Evolutionary conservation across 2,329 filamentous ascomycete genomes (phyloP).

Genomic region (Ascochyta fabae): DNA sequence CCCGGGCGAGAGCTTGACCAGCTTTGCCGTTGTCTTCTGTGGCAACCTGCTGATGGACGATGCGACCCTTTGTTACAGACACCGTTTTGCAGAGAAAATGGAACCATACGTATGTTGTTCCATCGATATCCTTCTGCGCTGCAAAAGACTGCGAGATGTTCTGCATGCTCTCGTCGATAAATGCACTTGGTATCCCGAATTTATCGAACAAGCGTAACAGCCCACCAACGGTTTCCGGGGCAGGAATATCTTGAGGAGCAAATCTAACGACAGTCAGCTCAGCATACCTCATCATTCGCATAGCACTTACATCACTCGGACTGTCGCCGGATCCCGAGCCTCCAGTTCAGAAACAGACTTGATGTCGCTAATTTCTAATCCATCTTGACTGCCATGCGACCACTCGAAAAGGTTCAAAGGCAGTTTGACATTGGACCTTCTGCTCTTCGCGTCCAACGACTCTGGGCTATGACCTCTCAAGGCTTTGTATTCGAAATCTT

Average conservation of each 20-base stretch:
- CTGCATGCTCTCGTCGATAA: slow-evolving; percentile 34
- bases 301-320: slow-evolving; percentile 30
- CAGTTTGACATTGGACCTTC: not conserved
- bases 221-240: slow-evolving; percentile 11
- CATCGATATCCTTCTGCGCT: slow-evolving; percentile 23
- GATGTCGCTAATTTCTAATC: slow-evolving; percentile 10
- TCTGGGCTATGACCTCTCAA: not conserved
- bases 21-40: not conserved
- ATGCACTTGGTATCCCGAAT: slow-evolving; percentile 32
- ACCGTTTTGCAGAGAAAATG: slow-evolving; percentile 40
- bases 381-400: slow-evolving; percentile 18
- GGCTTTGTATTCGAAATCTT: slow-evolving; percentile 15
- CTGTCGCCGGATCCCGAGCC: slow-evolving; percentile 2
- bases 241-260: slow-evolving; percentile 29
- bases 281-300: not conserved
- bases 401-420: slow-evolving; percentile 34
- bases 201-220: slow-evolving; percentile 28
- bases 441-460: not conserved
- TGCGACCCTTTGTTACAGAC: slow-evolving; percentile 12
- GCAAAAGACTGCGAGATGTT: slow-evolving; percentile 40
- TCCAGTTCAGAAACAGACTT: slow-evolving; percentile 15
- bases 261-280: slow-evolving; percentile 26
- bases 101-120: slow-evolving; percentile 34
- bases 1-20: not conserved
- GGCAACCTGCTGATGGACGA: slow-evolving; percentile 7